Evolutionary conservation across 805 yeast genomes (phyloP), one percentile per base, ranked within the genome.

Genomic region (Metschnikowia arizonensis): DNA sequence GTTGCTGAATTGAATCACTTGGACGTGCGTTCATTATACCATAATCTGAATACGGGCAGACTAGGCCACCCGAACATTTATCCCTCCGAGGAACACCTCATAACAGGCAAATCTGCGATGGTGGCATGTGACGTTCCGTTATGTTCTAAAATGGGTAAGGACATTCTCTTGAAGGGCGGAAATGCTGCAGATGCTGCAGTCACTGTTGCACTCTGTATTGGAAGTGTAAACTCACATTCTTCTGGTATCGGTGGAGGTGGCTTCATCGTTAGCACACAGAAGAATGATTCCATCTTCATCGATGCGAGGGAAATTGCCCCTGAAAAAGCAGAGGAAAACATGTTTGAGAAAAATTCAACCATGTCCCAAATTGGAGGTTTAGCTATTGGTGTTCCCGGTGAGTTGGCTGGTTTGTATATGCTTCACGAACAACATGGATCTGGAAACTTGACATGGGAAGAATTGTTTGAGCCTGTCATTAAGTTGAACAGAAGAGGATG

Each of bases 241-340:
- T 83, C 95, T 1, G 96, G 97, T 0, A 82, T 91, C 34, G 97
- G 97, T 6, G 98, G 98, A 4, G 98, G 99, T 8, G 88, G 85
- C 0, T 88, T 78, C 55, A 83, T 85, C 35, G 76, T 66, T 10
- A 62, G 68, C 49, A 52, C 58, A 12, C 46, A 54, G 19, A 50
- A 47, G 11, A 44, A 74, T 6, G 73, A 74, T 1, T 77, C 83
- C 1, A 51, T 83, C 2, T 72, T 83, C 24, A 79, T 90, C 33
- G 96, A 91, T 64, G 95, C 93, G 25, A 72, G 99, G 50, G 99
- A 91, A 61, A 79, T 77, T 69, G 96, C 97, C 0, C 97, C 98
- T 0, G 63, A 59, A 2, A 56, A 42, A 1, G 78, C 93, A 3
- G 67, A 69, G 54, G 77, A 78, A 50, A 71, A 82, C 52, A 88